Evolutionary conservation across 1,139 yeast species (phyloP).

Genomic region (Hansenula sp.): DNA sequence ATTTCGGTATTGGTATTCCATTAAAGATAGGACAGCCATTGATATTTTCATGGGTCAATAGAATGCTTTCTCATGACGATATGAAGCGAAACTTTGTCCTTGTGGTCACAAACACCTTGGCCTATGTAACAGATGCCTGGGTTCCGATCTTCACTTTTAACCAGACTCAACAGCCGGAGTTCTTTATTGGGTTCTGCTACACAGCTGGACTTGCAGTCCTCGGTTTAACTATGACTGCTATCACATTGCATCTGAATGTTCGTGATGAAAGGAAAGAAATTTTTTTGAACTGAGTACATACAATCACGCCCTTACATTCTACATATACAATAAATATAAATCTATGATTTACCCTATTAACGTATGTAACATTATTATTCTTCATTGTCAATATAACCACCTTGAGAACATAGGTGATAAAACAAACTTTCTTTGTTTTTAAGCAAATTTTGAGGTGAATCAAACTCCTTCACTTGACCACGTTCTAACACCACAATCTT

Average conservation of each 20-base stretch:
- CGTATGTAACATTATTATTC: too few relatives aligned
- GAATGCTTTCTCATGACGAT: slow-evolving; percentile 12
- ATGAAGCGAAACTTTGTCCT: slow-evolving; percentile 47
- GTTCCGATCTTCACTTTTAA: slow-evolving; percentile 41
- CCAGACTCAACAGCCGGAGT: slow-evolving; percentile 39
- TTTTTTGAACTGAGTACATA: too few relatives aligned
- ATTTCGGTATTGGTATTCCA: slow-evolving; percentile 43
- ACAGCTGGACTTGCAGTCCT: slow-evolving; percentile 38
- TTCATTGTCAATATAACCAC: slow-evolving; percentile 25
- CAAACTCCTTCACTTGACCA: slow-evolving; percentile 70
- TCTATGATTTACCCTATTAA: too few relatives aligned
- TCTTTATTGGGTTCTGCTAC: slow-evolving; percentile 43
- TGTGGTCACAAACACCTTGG: slow-evolving; percentile 44
- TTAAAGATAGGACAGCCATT: slow-evolving; percentile 37
- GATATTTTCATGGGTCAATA: slow-evolving; percentile 26
- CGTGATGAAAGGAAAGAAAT: slow-evolving; percentile 27
- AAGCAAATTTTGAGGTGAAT: slow-evolving; percentile 49
- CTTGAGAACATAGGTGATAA: slow-evolving; percentile 46
- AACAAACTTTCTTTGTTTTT: slow-evolving; percentile 41
- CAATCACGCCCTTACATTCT: too few relatives aligned
- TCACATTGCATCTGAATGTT: slow-evolving; percentile 29
- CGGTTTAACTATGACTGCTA: slow-evolving; percentile 27
- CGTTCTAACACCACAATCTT: slow-evolving; percentile 62
- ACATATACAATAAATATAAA: too few relatives aligned
- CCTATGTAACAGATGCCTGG: slow-evolving; percentile 27